These are phyloP conservation scores for Puccinia coronata DNA, from an alignment of 1,284 basidiomycete species.

Conservation along the genomic window DNA sequence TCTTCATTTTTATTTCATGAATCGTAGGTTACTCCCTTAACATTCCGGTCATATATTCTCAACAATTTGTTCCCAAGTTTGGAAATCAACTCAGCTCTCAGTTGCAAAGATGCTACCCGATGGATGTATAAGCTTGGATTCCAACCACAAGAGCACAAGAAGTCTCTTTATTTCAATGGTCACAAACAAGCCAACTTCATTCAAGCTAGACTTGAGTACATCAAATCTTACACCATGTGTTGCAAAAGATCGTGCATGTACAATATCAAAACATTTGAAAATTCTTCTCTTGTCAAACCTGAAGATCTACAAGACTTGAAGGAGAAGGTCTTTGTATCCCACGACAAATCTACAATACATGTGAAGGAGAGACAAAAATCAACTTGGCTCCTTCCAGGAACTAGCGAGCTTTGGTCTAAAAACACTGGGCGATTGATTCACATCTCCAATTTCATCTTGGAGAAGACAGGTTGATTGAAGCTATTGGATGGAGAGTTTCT, in stretches of 20 bases:
- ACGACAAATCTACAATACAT: not conserved
- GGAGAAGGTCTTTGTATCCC: not conserved
- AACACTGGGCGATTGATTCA: not conserved
- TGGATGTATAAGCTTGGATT: slow-evolving; percentile 28
- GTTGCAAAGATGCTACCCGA: not conserved
- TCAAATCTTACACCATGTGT: not conserved
- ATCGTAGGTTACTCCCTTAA: slow-evolving; percentile 39
- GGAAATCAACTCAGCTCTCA: too few relatives aligned
- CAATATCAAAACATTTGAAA: not conserved
- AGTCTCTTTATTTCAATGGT: slow-evolving; percentile 6
- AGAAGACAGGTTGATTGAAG: not conserved
- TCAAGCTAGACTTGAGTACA: not conserved
- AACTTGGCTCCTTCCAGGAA: slow-evolving; percentile 15
- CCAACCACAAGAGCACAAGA: not conserved
- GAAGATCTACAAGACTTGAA: not conserved
- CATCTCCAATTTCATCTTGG: not conserved
- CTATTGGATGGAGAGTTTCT: not conserved
- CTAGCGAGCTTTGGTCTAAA: not conserved
- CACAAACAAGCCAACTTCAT: not conserved
- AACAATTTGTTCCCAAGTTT: not conserved
- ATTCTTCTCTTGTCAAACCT: not conserved
- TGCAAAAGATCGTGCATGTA: not conserved
- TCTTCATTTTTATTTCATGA: not conserved
- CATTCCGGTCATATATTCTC: too few relatives aligned
- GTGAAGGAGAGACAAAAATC: not conserved